Evolutionary conservation across 2,329 filamentous ascomycete species (phyloP).

Genomic region (Penicillium sclerotiorum): DNA sequence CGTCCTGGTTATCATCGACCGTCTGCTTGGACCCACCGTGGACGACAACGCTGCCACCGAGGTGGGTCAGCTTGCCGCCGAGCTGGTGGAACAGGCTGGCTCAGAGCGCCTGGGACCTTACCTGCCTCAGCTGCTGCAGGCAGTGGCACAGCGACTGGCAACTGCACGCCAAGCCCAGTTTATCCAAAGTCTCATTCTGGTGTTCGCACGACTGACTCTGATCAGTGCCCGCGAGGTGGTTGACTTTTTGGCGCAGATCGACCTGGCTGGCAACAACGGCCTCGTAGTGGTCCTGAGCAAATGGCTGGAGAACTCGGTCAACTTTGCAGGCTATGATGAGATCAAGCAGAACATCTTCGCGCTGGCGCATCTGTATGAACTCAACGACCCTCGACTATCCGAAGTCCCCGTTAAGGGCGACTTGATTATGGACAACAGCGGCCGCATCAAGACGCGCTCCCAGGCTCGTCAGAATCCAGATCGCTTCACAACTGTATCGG

Average conservation of each 20-base stretch:
- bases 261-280: slow-evolving; percentile 75
- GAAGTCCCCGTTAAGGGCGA: slow-evolving; percentile 89
- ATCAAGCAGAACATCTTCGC: slow-evolving; percentile 96
- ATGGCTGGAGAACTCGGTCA: slow-evolving; percentile 96
- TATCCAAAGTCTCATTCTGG: slow-evolving; percentile 92
- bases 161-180: slow-evolving; percentile 83
- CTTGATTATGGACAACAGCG: slow-evolving; percentile 75
- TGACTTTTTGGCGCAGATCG: slow-evolving; percentile 82
- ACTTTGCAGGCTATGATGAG: slow-evolving; percentile 97
- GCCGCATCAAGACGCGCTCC: slow-evolving; percentile 90
- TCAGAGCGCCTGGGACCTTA: slow-evolving; percentile 88
- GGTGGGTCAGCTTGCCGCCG: slow-evolving; percentile 89
- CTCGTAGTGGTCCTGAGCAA: slow-evolving; percentile 86
- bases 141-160: slow-evolving; percentile 81
- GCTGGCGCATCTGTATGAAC: slow-evolving; percentile 83
- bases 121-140: slow-evolving; percentile 81
- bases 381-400: slow-evolving; percentile 78
- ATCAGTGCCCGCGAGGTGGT: slow-evolving; percentile 86
- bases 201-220: slow-evolving; percentile 88
- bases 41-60: slow-evolving; percentile 95
- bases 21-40: slow-evolving; percentile 78
- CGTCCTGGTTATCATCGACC: slow-evolving; percentile 87
- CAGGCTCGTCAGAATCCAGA: slow-evolving; percentile 87
- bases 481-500: slow-evolving; percentile 82
- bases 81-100: slow-evolving; percentile 93